These are phyloP conservation scores for Penicillium cosmopolitanum DNA, from an alignment of 495 filamentous ascomycete species.

Conservation along the genomic window DNA sequence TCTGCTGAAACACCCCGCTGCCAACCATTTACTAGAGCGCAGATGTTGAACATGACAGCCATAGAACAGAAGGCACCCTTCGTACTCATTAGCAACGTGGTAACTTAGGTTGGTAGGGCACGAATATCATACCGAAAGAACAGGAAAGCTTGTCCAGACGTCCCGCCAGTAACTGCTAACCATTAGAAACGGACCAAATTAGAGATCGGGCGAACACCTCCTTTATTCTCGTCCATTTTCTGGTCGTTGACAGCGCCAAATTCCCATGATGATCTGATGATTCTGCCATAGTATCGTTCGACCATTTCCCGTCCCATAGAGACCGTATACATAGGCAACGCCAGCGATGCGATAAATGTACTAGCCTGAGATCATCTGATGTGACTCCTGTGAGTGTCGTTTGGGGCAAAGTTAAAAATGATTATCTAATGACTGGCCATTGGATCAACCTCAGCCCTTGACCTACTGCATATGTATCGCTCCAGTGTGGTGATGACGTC, in stretches of 20 bases:
- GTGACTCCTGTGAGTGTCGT: no score
- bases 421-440: no score
- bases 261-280: no score
- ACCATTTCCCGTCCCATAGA: no score
- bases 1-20: conserved; percentile 56
- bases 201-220: neutral
- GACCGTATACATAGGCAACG: no score
- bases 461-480: no score
- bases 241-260: neutral
- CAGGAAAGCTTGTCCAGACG: neutral
- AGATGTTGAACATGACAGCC: conserved; percentile 76
- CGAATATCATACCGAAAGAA: neutral
- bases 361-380: no score
- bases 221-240: neutral
- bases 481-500: no score
- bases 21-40: conserved; percentile 72
- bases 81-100: neutral
- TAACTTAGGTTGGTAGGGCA: neutral
- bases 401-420: no score
- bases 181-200: neutral
- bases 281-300: no score
- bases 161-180: neutral
- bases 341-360: no score
- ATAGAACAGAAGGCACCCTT: conserved; percentile 76
- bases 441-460: no score